Evolutionary conservation across 1,284 basidiomycete genomes (phyloP).

Genomic region (Ustilago vetiveriae): DNA sequence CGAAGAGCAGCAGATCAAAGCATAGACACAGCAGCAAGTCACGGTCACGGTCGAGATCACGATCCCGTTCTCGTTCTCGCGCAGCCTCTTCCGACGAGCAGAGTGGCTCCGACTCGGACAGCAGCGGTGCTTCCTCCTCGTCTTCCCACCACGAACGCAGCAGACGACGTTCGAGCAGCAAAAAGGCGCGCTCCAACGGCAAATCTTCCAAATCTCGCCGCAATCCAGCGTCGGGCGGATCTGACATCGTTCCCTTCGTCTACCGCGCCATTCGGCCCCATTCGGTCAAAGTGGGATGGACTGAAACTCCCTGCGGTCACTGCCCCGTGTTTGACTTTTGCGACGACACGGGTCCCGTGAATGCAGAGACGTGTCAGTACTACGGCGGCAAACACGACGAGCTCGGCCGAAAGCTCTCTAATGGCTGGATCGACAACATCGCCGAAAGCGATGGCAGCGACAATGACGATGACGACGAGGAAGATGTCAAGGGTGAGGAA

Average conservation of each 20-base stretch:
- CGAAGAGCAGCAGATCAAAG: conserved; percentile 15
- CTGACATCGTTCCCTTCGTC: conserved; percentile 44
- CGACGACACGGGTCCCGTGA: conserved; percentile 56
- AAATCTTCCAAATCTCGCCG: conserved; percentile 9
- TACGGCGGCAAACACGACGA: conserved; percentile 48
- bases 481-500: conserved; percentile 6
- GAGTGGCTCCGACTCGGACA: conserved; percentile 28
- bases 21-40: conserved; percentile 11
- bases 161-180: conserved; percentile 14
- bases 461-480: conserved; percentile 11
- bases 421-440: conserved; percentile 46
- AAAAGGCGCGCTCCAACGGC: conserved; percentile 32
- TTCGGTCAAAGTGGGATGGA: conserved; percentile 50
- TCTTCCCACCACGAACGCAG: conserved; percentile 24
- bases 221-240: conserved; percentile 1
- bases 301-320: conserved; percentile 57
- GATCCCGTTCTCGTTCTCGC: conserved; percentile 25
- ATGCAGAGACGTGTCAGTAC: conserved; percentile 57
- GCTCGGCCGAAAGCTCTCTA: conserved; percentile 33
- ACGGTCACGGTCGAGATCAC: conserved; percentile 17
- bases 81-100: conserved; percentile 23
- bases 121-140: conserved; percentile 10
- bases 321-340: conserved; percentile 64
- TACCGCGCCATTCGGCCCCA: conserved; percentile 53
- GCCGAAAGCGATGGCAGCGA: conserved; percentile 30